These are phyloP conservation scores for Malus hybrid DNA, from an alignment of 331 rosid genomes.

Conservation along the genomic window DNA sequence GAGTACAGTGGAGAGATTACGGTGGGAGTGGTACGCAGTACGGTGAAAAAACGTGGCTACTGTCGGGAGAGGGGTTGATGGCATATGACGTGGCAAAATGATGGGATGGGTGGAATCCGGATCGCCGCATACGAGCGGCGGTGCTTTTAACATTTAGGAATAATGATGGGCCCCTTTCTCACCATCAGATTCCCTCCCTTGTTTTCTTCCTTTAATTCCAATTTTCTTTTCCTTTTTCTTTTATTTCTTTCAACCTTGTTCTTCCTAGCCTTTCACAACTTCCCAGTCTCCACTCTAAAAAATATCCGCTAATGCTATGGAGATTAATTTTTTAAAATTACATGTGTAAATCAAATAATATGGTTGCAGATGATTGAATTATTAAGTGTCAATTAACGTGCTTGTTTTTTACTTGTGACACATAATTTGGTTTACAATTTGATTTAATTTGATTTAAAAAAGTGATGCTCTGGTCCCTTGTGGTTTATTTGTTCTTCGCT, in stretches of 20 bases:
- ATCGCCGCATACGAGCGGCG: slow-evolving; percentile 53
- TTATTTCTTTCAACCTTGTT: neutral
- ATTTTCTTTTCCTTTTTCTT: neutral
- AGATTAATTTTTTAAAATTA: too few relatives aligned
- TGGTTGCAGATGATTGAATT: too few relatives aligned
- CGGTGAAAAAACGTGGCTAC: slow-evolving; percentile 11
- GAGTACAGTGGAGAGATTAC: too few relatives aligned
- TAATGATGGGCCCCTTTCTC: slow-evolving; percentile 15
- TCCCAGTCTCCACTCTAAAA: too few relatives aligned
- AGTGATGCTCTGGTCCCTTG: too few relatives aligned
- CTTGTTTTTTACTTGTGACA: too few relatives aligned
- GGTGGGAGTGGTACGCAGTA: neutral
- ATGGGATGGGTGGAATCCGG: slow-evolving; percentile 21
- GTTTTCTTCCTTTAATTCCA: neutral
- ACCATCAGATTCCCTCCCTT: neutral
- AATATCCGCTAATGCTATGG: neutral
- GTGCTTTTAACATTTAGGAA: slow-evolving; percentile 23
- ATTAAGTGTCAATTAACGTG: too few relatives aligned
- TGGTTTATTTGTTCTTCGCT: too few relatives aligned
- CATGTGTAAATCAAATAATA: too few relatives aligned
- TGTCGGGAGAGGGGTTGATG: slow-evolving; percentile 2
- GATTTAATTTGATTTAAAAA: too few relatives aligned
- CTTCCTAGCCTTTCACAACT: neutral
- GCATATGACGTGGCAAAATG: slow-evolving; percentile 19
- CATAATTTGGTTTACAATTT: too few relatives aligned